These are phyloP conservation scores for Teratosphaeria viscida DNA, from an alignment of 2,329 filamentous ascomycete genomes.

Conservation along the genomic window DNA sequence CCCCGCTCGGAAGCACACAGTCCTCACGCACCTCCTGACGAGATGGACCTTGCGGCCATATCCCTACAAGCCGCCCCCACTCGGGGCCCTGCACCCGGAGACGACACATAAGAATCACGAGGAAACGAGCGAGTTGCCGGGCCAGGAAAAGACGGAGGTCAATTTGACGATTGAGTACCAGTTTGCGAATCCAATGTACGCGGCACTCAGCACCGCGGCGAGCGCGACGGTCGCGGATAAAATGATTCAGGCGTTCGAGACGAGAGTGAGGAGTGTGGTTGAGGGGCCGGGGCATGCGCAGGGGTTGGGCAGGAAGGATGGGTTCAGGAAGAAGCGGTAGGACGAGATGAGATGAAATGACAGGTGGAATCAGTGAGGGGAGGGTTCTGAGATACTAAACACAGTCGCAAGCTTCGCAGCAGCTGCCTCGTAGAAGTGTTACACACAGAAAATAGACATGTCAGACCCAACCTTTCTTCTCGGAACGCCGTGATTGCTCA, in stretches of 20 bases:
- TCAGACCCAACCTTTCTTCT: background rate
- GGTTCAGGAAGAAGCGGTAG: background rate
- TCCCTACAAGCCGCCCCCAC: conserved; percentile 36
- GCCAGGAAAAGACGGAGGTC: conserved; percentile 56
- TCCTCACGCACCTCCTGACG: conserved; percentile 61
- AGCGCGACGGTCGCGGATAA: conserved; percentile 73
- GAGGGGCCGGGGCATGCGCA: conserved; percentile 8
- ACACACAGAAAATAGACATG: background rate
- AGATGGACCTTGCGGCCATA: conserved; percentile 52
- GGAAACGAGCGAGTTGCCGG: conserved; percentile 30
- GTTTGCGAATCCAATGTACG: conserved; percentile 84
- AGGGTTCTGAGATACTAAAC: background rate
- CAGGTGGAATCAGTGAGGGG: background rate
- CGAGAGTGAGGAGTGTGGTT: conserved; percentile 54
- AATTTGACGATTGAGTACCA: conserved; percentile 66
- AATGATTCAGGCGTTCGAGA: conserved; percentile 93
- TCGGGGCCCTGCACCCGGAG: conserved; percentile 23
- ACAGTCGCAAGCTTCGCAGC: background rate
- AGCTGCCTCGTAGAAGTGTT: background rate
- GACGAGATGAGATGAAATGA: background rate
- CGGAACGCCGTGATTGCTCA: background rate
- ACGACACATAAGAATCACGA: conserved; percentile 24
- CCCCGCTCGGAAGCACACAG: conserved; percentile 18
- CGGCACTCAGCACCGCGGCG: conserved; percentile 66
- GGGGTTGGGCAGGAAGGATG: background rate